Percentiles rank a stretch among this genome's conserved stretches.
Conservation (phyloP, 1,139 yeast genomes). For the Yamadazyma triangularis region DNA sequence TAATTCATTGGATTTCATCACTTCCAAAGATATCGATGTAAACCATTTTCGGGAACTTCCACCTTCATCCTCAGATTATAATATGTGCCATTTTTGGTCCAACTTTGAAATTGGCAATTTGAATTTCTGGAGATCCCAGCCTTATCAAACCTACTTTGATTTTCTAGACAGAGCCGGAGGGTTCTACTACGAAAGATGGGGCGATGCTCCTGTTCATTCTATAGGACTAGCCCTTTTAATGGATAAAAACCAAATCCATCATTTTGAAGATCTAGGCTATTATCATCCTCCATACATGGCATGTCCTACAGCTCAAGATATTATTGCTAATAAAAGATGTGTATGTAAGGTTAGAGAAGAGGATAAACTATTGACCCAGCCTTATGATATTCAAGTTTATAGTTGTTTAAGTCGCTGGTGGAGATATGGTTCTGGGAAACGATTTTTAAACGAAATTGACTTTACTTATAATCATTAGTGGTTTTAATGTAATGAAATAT, state of each 20-base stretch:
- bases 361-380: constrained; percentile 29
- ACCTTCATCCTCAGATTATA: constrained; percentile 53
- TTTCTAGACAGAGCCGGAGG: constrained; percentile 73
- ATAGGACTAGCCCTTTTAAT: constrained; percentile 67
- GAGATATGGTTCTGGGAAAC: constrained; percentile 62
- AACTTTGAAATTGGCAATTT: constrained; percentile 86
- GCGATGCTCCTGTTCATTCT: constrained; percentile 96
- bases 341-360: constrained; percentile 47
- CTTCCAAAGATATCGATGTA: constrained; percentile 49
- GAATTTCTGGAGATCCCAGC: constrained; percentile 71
- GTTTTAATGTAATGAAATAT: too few species aligned
- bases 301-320: constrained; percentile 62
- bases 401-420: constrained; percentile 89
- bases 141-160: constrained; percentile 65
- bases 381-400: constrained; percentile 55
- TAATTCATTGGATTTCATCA: constrained; percentile 65
- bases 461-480: constrained; percentile 6
- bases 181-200: constrained; percentile 93
- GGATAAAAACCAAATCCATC: constrained; percentile 68
- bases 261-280: constrained; percentile 90
- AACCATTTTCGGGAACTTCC: constrained; percentile 15
- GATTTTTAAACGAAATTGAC: constrained; percentile 38
- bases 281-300: constrained; percentile 76
- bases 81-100: constrained; percentile 93
- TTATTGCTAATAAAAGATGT: constrained; percentile 60